phyloP scores from a whole-genome alignment of 1,284 basidiomycete genomes.

The Hymenochaete sp. region DNA sequence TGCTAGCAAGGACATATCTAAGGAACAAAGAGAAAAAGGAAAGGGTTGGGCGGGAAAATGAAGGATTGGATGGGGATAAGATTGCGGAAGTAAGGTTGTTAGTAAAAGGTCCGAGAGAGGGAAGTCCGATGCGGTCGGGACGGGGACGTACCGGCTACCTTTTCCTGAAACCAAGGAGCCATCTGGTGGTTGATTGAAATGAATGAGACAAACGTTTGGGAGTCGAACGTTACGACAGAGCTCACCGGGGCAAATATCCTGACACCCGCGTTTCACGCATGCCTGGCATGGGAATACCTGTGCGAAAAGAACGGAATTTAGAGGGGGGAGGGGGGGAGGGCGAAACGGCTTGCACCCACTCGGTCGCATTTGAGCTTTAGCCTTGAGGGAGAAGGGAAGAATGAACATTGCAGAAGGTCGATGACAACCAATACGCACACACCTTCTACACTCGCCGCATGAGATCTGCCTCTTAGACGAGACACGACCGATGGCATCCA shows the following conservation, averaged over 20 bases:
- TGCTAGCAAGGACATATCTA: slow-evolving; percentile 19
- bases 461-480: too few species aligned
- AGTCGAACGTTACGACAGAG: neutral
- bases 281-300: slow-evolving; percentile 15
- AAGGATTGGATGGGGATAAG: too few species aligned
- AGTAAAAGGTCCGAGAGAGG: too few species aligned
- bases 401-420: neutral
- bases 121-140: neutral
- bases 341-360: neutral
- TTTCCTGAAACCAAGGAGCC: neutral
- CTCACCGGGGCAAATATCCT: slow-evolving; percentile 15
- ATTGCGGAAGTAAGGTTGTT: too few species aligned
- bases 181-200: neutral
- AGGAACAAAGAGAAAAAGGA: neutral
- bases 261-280: slow-evolving; percentile 9
- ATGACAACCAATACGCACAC: neutral
- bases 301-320: neutral
- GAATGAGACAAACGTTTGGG: neutral
- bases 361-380: slow-evolving; percentile 13
- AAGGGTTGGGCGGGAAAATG: too few species aligned
- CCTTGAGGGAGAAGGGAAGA: neutral
- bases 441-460: slow-evolving; percentile 9
- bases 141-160: neutral
- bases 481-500: too few species aligned
- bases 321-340: neutral